Percentiles rank a stretch among this genome's conserved stretches.
Evolutionary conservation across 768 basidiomycete genomes (phyloP).

Genomic region (Auricularia cornea): DNA sequence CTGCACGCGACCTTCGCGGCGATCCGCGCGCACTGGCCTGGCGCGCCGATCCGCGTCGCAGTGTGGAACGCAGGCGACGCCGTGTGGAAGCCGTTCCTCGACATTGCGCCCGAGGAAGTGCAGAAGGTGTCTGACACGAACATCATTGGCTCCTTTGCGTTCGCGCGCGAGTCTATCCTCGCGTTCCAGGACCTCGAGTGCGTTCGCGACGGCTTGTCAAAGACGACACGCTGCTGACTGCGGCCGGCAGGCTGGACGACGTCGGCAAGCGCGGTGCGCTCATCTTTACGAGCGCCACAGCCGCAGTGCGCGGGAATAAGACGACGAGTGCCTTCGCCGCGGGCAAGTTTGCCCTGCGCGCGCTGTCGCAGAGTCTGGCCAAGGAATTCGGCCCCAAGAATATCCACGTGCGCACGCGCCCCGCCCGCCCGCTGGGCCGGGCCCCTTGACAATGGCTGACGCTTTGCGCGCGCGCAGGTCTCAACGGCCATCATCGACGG

Average conservation of each 20-base stretch:
- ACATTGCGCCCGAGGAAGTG: constrained; percentile 51
- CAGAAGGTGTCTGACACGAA: constrained; percentile 42
- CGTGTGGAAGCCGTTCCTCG: constrained; percentile 60
- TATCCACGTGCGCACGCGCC: constrained; percentile 47
- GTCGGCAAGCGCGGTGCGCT: constrained; percentile 54
- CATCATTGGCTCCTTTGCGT: constrained; percentile 52
- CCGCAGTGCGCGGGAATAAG: constrained; percentile 52
- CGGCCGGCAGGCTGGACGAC: constrained; percentile 14
- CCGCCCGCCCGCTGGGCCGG: not conserved
- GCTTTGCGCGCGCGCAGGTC: constrained; percentile 10
- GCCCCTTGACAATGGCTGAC: not conserved
- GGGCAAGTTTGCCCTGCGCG: constrained; percentile 53
- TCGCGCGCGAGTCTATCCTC: constrained; percentile 53
- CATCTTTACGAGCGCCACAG: constrained; percentile 69
- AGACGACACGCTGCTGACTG: not conserved
- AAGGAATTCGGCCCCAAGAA: constrained; percentile 70
- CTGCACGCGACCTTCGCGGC: constrained; percentile 41
- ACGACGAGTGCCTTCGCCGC: constrained; percentile 55
- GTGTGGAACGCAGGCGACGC: constrained; percentile 55
- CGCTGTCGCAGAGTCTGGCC: constrained; percentile 59
- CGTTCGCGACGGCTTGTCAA: not conserved
- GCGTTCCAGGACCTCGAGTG: constrained; percentile 39
- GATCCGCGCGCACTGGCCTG: constrained; percentile 41
- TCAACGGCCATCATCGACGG: constrained; percentile 73
- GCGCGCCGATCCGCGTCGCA: constrained; percentile 41